Base-by-base conservation (phyloP, 345 rosid genomes). In the Lumnitzera littorea region DNA sequence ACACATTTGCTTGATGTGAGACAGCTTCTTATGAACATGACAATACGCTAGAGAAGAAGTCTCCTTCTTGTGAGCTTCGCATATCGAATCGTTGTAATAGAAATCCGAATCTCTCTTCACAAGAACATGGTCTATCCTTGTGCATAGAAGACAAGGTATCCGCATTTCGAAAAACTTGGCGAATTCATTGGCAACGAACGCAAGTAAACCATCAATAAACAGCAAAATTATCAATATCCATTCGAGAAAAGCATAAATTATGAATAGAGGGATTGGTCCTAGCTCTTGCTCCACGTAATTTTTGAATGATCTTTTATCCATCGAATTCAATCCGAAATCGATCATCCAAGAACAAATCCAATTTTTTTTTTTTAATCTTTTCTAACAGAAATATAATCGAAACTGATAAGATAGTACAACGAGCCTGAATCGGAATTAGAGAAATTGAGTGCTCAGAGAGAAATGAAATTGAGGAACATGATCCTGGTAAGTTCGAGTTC, bases 131-230 rank as follows among this genome's bases (percentile, higher is more conserved):
- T 94, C 96, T 23, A 90, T 74, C 76, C 96, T 76, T 2, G 95
- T 90, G 70, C 99, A 92, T 29, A 87, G 74, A 72, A 92, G 78
- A 73, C 98, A 92, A 17, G 98, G 98, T 55, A 76, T 69, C 62
- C 66, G 72, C 78, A 92, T 73, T 41, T 87, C 97, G 15, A 90
- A 89, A 76, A 86, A 89, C 68, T 58, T 80, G 48, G 97, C 90
- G 14, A 70, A 86, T 74, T 82, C 88, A 46, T 83, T 84, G 53
- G 90, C 78, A 1, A 71, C 25, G 56, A 88, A 87, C 15, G 91
- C 80, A 24, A 94, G 68, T 48, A 80, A 70, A 2, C 96, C 96
- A 31, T 94, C 90, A 50, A 86, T 29, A 66, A 87, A 84, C 14
- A 94, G 80, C 36, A 90, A 6, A 16, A 78, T 17, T 36, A 94